Percentiles rank a stretch among this genome's conserved stretches.
phyloP scores from a whole-genome alignment of 192 early-diverging fungal genomes.

The Coemansia sp. region DNA sequence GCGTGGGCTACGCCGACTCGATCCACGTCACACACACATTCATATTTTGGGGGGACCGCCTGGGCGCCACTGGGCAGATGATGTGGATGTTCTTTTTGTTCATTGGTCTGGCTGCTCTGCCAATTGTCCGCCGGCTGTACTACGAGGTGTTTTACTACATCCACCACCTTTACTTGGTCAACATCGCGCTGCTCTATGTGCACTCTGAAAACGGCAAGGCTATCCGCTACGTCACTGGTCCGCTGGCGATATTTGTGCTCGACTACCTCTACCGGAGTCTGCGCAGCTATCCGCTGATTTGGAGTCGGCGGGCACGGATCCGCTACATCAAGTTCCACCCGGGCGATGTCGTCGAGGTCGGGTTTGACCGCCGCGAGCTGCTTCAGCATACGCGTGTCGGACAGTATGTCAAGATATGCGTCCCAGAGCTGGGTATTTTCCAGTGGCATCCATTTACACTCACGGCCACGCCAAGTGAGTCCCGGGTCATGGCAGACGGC shows the following conservation, averaged over 20 bases:
- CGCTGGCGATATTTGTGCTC: slow-evolving; percentile 56
- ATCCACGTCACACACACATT: slow-evolving; percentile 24
- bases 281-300: slow-evolving; percentile 56
- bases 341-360: slow-evolving; percentile 71
- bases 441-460: slow-evolving; percentile 87
- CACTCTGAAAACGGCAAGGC: slow-evolving; percentile 68
- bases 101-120: slow-evolving; percentile 64
- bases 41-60: slow-evolving; percentile 45
- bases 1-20: slow-evolving; percentile 40
- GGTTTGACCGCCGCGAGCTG: slow-evolving; percentile 62
- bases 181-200: slow-evolving; percentile 69
- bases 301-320: slow-evolving; percentile 55
- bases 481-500: slow-evolving; percentile 60
- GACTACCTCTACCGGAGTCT: slow-evolving; percentile 64
- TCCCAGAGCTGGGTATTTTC: slow-evolving; percentile 71
- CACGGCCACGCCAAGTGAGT: slow-evolving; percentile 74
- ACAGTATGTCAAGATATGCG: slow-evolving; percentile 77
- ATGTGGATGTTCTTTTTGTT: slow-evolving; percentile 68
- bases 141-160: slow-evolving; percentile 84
- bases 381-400: slow-evolving; percentile 59
- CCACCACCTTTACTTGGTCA: slow-evolving; percentile 76
- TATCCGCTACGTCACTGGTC: slow-evolving; percentile 37
- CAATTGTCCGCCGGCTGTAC: slow-evolving; percentile 57
- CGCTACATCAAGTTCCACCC: slow-evolving; percentile 76
- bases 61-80: slow-evolving; percentile 70